Base-by-base conservation (phyloP, 148 eudicot genomes). In the Arctostaphylos glauca region DNA sequence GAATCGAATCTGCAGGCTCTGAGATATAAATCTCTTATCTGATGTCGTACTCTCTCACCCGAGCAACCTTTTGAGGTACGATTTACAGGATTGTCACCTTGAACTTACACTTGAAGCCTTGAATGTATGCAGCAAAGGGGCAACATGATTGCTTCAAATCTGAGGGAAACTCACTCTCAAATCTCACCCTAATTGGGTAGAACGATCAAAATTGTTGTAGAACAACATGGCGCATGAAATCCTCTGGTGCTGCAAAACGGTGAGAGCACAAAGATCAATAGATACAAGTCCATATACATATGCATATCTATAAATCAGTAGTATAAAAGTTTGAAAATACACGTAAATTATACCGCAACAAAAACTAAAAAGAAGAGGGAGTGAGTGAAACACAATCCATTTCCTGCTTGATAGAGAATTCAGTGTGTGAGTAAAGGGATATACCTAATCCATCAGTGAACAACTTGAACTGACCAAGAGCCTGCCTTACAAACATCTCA, bases 401-500 rank as follows among this genome's bases (percentile, higher is more conserved):
- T 59, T 60, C 25, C 9, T 79, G 58, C 43, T 48, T 49, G 38
- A 52, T 52, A 52, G 31, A 68, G 44, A 52, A 14, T 21, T 38
- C 23, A 19, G 6, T n/a, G 68, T 58, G 47, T 66, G 75, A 44
- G 16, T 18, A 67, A 78, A 58, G 41, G 74, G 13, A 75, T 86
- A 89, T 88, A 89, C 91, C 91, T 89, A 87, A 83, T 74, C 91
- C 91, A 71, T 48, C 81, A 38, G 92, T 90, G 89, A 90, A 90
- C 82, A 86, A 64, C 50, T 87, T 86, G 80, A 88, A 90, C 71
- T 90, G 92, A 18, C 85, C 89, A 86, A 88, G 78, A 4, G 89
- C 92, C 79, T 90, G 92, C 76, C 92, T 85, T 70, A 88, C 59
- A 74, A 90, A 90, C 92, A 90, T 90, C 86, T 88, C 92, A 9